These are phyloP conservation scores for Paramecium caudatum DNA, from an alignment of 73 alveolate genomes.

Conservation along the genomic window DNA sequence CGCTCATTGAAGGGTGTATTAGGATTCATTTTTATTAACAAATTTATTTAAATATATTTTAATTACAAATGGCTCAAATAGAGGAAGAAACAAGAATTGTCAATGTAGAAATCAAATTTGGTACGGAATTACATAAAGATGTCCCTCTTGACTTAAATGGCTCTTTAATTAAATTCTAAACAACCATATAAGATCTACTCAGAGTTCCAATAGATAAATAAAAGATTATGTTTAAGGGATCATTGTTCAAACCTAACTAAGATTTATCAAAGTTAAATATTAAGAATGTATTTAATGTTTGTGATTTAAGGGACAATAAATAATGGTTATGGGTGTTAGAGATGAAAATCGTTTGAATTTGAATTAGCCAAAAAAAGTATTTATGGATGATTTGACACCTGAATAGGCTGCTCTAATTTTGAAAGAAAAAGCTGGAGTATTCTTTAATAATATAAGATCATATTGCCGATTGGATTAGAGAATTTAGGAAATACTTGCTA, in stretches of 20 bases:
- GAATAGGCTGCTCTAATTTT: slow-evolving; percentile 92
- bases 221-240: slow-evolving; percentile 94
- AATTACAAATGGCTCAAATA: slow-evolving; percentile 9
- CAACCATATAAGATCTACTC: slow-evolving; percentile 80
- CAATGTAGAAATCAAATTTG: slow-evolving; percentile 58
- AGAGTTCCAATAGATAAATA: slow-evolving; percentile 93
- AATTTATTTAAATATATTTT: slow-evolving; percentile 9
- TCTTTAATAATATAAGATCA: slow-evolving; percentile 49
- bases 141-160: slow-evolving; percentile 61
- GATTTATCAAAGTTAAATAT: slow-evolving; percentile 63
- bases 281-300: neutral
- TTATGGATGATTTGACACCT: slow-evolving; percentile 95
- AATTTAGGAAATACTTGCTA: slow-evolving; percentile 99
- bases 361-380: slow-evolving; percentile 82
- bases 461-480: slow-evolving; percentile 92
- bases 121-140: slow-evolving; percentile 35
- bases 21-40: slow-evolving; percentile 65
- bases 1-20: slow-evolving; percentile 78
- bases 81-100: slow-evolving; percentile 49
- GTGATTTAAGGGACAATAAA: slow-evolving; percentile 75
- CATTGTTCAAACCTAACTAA: slow-evolving; percentile 80
- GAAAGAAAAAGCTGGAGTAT: slow-evolving; percentile 96
- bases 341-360: slow-evolving; percentile 82
- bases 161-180: slow-evolving; percentile 70
- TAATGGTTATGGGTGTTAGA: slow-evolving; percentile 97